Evolutionary conservation across 139 green algal species (phyloP), one percentile per base, ranked within the genome.

Genomic region (Diplosphaera chodatii): DNA sequence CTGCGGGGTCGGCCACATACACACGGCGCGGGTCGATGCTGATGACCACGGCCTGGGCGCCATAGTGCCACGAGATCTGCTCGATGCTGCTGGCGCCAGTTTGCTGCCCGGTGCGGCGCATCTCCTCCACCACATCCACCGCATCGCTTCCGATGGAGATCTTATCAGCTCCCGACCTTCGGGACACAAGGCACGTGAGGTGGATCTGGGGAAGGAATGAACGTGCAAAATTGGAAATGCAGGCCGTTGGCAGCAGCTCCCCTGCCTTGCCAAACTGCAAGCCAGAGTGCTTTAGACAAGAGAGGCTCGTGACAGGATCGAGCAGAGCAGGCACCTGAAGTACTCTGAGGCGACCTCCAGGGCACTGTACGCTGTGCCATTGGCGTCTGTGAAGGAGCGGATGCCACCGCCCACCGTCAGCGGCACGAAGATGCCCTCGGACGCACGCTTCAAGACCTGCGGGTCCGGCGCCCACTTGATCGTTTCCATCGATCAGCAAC

Each of bases 391-490:
- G 76, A 98, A 97, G 41, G 86, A 90, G 10, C 90, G 72, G 78
- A 99, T 99, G 76, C 95, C 95, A 21, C 95, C 95, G 25, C 95
- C 95, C 32, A 99, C 91, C 25, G 95, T 99, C 20, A 99, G 83
- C 6, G 95, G 95, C 71, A 99, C 95, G 88, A 99, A 99, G 25
- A 99, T 92, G 15, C 86, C 90, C 86, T 98, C 87, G 34, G 83
- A 93, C 23, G 95, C 83, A 40, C 80, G 67, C 4, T 75, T 67
- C 62, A 97, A 76, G 13, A 86, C 80, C 73, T 81, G 75, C 63
- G 55, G 40, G n/a, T 40, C 69, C 32, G 13, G 16, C 37, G 6
- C 8, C 37, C n/a, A n/a, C n/a, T n/a, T n/a, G n/a, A n/a, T n/a
- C n/a, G n/a, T n/a, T n/a, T n/a, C n/a, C n/a, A n/a, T n/a, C n/a